Percentiles rank a stretch among this genome's conserved stretches.
phyloP scores from a whole-genome alignment of 2,329 filamentous ascomycete species.

The Drechslerella coelobrocha region DNA sequence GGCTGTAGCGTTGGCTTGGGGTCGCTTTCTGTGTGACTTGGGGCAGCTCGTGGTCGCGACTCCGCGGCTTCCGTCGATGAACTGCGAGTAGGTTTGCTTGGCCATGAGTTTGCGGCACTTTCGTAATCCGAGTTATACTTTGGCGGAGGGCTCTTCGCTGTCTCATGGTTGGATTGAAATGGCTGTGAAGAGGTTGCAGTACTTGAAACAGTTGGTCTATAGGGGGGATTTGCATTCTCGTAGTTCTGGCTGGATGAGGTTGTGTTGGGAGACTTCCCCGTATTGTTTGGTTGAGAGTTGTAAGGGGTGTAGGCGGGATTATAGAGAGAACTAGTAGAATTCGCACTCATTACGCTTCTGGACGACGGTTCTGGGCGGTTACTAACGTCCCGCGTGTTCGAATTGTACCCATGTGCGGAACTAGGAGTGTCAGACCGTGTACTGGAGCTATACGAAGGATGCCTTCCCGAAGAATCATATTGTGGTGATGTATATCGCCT shows the following conservation, averaged over 20 bases:
- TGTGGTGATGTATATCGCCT: slow-evolving; percentile 17
- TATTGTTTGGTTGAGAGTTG: background rate
- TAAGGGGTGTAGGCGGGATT: slow-evolving; percentile 20
- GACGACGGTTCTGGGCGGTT: background rate
- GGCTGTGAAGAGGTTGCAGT: background rate
- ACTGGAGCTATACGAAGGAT: slow-evolving; percentile 1
- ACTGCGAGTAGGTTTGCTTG: background rate
- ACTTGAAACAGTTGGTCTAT: slow-evolving; percentile 5
- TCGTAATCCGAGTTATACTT: slow-evolving; percentile 5
- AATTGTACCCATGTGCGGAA: slow-evolving; percentile 17
- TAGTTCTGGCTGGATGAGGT: background rate
- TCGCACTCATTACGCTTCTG: slow-evolving; percentile 23
- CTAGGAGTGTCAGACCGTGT: slow-evolving; percentile 2
- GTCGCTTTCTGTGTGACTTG: slow-evolving; percentile 1
- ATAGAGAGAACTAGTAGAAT: slow-evolving; percentile 33
- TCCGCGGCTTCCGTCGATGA: background rate
- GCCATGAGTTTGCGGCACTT: background rate
- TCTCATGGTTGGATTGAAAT: background rate
- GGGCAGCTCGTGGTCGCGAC: slow-evolving; percentile 2
- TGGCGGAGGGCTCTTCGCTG: background rate
- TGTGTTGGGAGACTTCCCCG: background rate
- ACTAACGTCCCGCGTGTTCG: background rate
- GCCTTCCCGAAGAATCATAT: background rate
- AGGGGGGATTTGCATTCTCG: slow-evolving; percentile 5
- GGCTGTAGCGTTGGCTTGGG: slow-evolving; percentile 16